Evolutionary conservation across 169 alveolate genomes (phyloP).

Genomic region (Theileria annulata): DNA sequence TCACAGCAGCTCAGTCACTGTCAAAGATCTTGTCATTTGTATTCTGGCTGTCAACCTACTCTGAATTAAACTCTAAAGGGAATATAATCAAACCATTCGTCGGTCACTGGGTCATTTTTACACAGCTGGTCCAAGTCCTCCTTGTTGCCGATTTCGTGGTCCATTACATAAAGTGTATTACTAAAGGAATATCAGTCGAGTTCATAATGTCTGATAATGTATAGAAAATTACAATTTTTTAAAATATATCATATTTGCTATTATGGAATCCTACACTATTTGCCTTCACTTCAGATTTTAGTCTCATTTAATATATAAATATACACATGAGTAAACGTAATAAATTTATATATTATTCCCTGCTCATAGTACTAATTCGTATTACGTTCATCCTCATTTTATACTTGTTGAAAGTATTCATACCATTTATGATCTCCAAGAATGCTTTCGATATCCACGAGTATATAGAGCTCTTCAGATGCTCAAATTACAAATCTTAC

Average conservation of each 20-base stretch:
- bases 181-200: slow-evolving; percentile 84
- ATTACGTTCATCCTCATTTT: background rate
- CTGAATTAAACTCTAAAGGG: slow-evolving; percentile 82
- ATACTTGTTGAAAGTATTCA: slow-evolving; percentile 10
- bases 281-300: background rate
- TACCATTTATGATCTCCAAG: slow-evolving; percentile 38
- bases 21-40: slow-evolving; percentile 85
- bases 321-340: slow-evolving; percentile 1
- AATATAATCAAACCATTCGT: slow-evolving; percentile 83
- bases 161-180: slow-evolving; percentile 85
- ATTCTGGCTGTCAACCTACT: slow-evolving; percentile 89
- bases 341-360: background rate
- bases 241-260: background rate
- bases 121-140: slow-evolving; percentile 84
- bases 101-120: slow-evolving; percentile 86
- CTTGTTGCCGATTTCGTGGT: slow-evolving; percentile 88
- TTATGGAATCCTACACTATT: background rate
- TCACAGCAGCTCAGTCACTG: slow-evolving; percentile 91
- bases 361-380: slow-evolving; percentile 12
- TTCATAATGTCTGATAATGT: slow-evolving; percentile 82
- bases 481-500: slow-evolving; percentile 13
- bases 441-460: slow-evolving; percentile 48
- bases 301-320: background rate
- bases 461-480: slow-evolving; percentile 31
- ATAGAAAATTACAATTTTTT: slow-evolving; percentile 32